Conservation (phyloP, 108 stramenopile genomes). For the Pseudonitzschia pungens region DNA sequence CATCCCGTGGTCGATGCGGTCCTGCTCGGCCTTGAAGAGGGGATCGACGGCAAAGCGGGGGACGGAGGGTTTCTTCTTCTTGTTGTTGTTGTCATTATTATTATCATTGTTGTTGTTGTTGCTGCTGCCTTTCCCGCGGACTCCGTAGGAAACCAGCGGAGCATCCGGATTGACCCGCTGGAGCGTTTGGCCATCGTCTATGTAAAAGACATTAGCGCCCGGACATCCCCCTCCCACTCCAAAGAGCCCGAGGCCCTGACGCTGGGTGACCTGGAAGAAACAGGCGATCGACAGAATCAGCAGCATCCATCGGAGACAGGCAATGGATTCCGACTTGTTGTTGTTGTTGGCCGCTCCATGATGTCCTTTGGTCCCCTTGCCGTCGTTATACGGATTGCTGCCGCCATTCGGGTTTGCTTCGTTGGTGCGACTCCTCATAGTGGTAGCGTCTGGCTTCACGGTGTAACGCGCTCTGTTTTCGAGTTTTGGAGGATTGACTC, state of each 20-base stretch:
- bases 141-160: not conserved
- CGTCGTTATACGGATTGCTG: too few species aligned
- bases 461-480: too few species aligned
- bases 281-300: not conserved
- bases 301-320: not conserved
- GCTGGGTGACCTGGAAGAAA: not conserved
- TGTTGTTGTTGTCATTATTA: too few species aligned
- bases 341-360: too few species aligned
- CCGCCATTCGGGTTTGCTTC: too few species aligned
- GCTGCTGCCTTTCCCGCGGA: not conserved
- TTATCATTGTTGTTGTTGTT: not conserved
- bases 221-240: too few species aligned
- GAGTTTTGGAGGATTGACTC: too few species aligned
- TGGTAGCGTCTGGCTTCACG: too few species aligned
- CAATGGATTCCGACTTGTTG: not conserved
- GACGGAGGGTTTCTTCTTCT: not conserved
- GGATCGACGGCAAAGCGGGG: not conserved
- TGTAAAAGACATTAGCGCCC: not conserved
- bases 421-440: too few species aligned
- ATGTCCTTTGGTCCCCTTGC: too few species aligned
- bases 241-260: not conserved
- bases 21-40: not conserved
- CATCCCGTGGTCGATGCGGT: not conserved
- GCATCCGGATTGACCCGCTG: not conserved
- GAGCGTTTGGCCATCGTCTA: not conserved